Base-by-base conservation (phyloP, 2,329 filamentous ascomycete genomes). In the Fusarium odoratissimum region DNA sequence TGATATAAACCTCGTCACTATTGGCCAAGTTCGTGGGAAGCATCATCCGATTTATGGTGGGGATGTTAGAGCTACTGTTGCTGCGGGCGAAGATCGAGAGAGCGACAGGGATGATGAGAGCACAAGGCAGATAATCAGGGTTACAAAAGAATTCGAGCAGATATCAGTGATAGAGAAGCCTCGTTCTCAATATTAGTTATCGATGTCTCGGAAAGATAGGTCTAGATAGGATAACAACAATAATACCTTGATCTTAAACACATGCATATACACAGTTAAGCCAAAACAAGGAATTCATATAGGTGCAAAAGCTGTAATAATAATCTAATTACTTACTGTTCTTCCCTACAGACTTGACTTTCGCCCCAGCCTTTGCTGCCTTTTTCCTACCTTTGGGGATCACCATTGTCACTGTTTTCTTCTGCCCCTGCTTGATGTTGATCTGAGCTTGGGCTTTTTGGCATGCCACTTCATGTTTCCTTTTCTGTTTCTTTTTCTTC, bases 81-180 rank as follows among this genome's bases (percentile, higher is more conserved):
- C 30, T 11, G 55, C 23, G 3, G 65, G 60, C 0, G 65, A 60
- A 5, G 55, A 71, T 8, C 37, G 40, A 5, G 66, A 61, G 4
- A 66, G 60, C 17, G 51, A 25, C 7, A 60, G 45, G 6, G 66
- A 71, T 16, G 55, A 66, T 4, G 60, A 71, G 21, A 70, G 67
- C 21, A 71, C 67, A 2, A 66, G 46, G 25, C 35, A 42, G 14
- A 71, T 71, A 8, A 69, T 69, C 10, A 60, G 38, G 5, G 60
- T 71, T 2, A 69, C 38, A 3, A 65, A 38, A 19, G 30, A 41
- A 5, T 21, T 60, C 1, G 30, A 56, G 4, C 48, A 56, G 19
- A 8, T 10, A 21, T 55, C 48, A 3, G 48, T 23, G 1, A 37
- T 35, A 30, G n/a, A 60, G 4, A 55, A 6, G 2, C 19, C 23